Percentiles rank a stretch among this genome's conserved stretches.
phyloP scores from a whole-genome alignment of 2,329 filamentous ascomycete species.

The Cordyceps cateniannulata region DNA sequence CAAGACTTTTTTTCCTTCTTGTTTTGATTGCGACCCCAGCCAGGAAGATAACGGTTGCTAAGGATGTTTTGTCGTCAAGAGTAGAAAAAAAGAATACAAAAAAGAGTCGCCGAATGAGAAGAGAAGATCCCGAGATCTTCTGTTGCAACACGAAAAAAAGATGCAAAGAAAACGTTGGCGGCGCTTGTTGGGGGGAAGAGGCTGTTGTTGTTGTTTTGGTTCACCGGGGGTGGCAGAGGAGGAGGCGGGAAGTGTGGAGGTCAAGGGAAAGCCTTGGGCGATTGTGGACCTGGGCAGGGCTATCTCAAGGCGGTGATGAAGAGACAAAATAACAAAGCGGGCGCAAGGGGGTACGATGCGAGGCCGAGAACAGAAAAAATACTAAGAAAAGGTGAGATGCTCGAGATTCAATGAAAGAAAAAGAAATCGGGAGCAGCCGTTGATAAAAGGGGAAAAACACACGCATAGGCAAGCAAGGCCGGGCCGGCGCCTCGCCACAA shows the following conservation, averaged over 20 bases:
- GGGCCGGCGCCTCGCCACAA: slow-evolving; percentile 8
- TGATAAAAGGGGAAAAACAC: neutral
- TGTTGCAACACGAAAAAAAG: neutral
- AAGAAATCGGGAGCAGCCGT: neutral
- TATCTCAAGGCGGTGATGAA: slow-evolving; percentile 9
- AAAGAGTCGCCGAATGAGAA: neutral
- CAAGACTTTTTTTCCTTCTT: neutral
- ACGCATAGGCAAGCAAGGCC: slow-evolving; percentile 3
- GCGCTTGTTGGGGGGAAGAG: neutral
- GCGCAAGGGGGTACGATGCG: neutral
- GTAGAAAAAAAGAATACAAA: neutral
- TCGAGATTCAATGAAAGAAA: neutral
- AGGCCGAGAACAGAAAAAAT: neutral
- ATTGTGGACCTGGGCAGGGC: neutral
- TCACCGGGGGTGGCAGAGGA: neutral
- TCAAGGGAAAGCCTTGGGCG: slow-evolving; percentile 2
- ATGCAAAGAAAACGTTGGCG: neutral
- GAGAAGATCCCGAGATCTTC: neutral
- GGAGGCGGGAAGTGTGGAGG: slow-evolving; percentile 3
- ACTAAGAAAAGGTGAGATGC: neutral
- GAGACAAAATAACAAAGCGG: neutral
- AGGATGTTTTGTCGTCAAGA: neutral
- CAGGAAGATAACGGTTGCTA: neutral
- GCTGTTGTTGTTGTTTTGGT: slow-evolving; percentile 8
- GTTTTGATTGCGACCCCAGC: too few species aligned